Evolutionary conservation across 768 basidiomycete species (phyloP), one percentile per base, ranked within the genome.

Genomic region (Lanmaoa rubissima): DNA sequence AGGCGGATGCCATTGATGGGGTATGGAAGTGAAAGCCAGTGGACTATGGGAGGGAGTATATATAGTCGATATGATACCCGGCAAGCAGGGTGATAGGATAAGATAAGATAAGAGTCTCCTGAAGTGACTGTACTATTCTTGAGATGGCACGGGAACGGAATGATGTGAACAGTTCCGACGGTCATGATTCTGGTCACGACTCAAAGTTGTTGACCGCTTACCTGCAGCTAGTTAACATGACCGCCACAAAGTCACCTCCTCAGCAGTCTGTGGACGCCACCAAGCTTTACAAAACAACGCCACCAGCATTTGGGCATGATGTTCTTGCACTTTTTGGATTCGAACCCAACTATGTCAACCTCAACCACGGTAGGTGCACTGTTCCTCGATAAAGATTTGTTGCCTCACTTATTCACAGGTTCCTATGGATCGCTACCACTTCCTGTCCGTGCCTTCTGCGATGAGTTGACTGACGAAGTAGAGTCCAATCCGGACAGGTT

Each of bases 401-500:
- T 5, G 2, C 32, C 14, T 28, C 31, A 49, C 24, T 1, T 6
- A 13, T 51, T 38, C 24, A n/a, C 53, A 87, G 86, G 85, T 14
- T 81, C 85, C 0, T 86, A 79, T 61, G 86, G 86, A 4, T 79
- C 82, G 1, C 68, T 82, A 1, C 82, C 86, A 0, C 71, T 71
- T 10, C 79, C 82, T 2, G 86, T 87, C 19, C 73, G 75, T 9
- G 69, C 74, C 31, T 79, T 74, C 7, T 75, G 78, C 34, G 73
- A 76, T 43, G 67, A 75, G n/a, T 62, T 82, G 28, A 68, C 75
- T 0, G 63, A 73, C 17, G 63, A 71, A 48, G 71, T 78, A 40
- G 86, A 88, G 60, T 67, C 74, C 8, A 83, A 80, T 53, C 83
- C 85, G 0, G 86, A 87, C 63, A 74, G 72, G 19, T 87, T 85